A percentile compares a stretch with the other conserved stretches of the same genome.
These are phyloP conservation scores for Aspergillus intermedius DNA, from an alignment of 2,329 filamentous ascomycete genomes.

Conservation along the genomic window DNA sequence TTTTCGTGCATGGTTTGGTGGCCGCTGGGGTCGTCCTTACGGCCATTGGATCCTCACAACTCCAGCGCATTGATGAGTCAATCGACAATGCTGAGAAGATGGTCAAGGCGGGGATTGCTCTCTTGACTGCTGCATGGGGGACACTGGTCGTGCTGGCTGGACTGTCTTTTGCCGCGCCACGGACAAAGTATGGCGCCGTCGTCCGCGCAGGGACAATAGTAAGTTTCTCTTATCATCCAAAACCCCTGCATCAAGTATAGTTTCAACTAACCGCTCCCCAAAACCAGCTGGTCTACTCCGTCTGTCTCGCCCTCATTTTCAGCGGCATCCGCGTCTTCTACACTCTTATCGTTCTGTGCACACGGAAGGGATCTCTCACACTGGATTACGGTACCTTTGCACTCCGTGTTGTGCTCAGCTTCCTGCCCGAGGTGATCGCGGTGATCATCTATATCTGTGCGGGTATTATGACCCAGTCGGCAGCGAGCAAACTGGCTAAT, in stretches of 20 bases:
- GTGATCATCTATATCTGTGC: slow-evolving; percentile 13
- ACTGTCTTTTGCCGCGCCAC: slow-evolving; percentile 3
- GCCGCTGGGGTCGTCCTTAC: slow-evolving; percentile 11
- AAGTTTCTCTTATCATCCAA: not conserved
- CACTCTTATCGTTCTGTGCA: slow-evolving; percentile 14
- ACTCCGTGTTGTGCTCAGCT: slow-evolving; percentile 18
- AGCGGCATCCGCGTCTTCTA: slow-evolving; percentile 21
- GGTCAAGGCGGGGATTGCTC: slow-evolving; percentile 9
- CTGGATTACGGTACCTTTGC: slow-evolving; percentile 13
- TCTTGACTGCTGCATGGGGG: slow-evolving; percentile 9
- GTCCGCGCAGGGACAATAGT: not conserved
- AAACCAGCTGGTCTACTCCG: slow-evolving; percentile 8
- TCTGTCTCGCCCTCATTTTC: slow-evolving; percentile 14
- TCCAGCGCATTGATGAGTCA: slow-evolving; percentile 7
- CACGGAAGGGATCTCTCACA: slow-evolving; percentile 14
- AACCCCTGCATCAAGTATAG: not conserved
- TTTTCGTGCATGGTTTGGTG: slow-evolving; percentile 11
- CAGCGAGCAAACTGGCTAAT: not conserved
- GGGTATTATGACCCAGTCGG: slow-evolving; percentile 16
- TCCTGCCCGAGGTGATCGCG: slow-evolving; percentile 20
- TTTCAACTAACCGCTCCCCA: no score
- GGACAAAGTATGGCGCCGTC: not conserved
- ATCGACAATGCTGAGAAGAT: slow-evolving; percentile 2
- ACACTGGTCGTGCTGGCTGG: slow-evolving; percentile 6
- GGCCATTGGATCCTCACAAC: slow-evolving; percentile 8